Evolutionary conservation across 176 grass and related monocot species (phyloP).

Genomic region (Otatea glauca): DNA sequence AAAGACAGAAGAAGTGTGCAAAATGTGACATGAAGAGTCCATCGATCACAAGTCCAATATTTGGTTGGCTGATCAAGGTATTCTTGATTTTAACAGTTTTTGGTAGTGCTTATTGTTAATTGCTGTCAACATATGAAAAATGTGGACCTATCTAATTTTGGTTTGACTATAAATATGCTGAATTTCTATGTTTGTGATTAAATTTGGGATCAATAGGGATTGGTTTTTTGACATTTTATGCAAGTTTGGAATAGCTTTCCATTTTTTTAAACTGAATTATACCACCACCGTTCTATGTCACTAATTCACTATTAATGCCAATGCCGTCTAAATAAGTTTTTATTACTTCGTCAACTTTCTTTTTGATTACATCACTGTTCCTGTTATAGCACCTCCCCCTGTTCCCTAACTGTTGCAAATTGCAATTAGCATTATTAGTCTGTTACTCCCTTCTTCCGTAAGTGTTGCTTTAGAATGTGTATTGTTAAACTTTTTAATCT

Average conservation of each 20-base stretch:
- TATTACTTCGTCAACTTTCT: neutral
- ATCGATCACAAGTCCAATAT: slow-evolving; percentile 63
- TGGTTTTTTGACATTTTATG: neutral
- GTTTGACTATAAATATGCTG: slow-evolving; percentile 12
- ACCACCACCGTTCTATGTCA: neutral
- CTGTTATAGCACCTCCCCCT: neutral
- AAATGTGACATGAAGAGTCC: slow-evolving; percentile 68
- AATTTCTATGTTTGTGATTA: slow-evolving; percentile 4
- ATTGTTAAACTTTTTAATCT: neutral
- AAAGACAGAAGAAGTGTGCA: slow-evolving; percentile 67
- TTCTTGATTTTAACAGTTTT: slow-evolving; percentile 22
- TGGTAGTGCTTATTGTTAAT: neutral
- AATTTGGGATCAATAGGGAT: neutral
- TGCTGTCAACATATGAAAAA: neutral
- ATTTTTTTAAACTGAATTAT: neutral
- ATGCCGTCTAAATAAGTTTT: neutral
- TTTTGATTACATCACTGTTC: neutral
- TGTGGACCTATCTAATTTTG: neutral
- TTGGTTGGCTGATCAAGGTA: slow-evolving; percentile 93
- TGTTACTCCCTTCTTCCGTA: neutral
- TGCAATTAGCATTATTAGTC: neutral
- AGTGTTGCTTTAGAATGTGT: neutral
- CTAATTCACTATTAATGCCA: neutral
- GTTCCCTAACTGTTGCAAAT: neutral
- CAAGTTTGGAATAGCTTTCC: neutral